Evolutionary conservation across 1,139 yeast species (phyloP).

Genomic region (Hansenula lynferdii): DNA sequence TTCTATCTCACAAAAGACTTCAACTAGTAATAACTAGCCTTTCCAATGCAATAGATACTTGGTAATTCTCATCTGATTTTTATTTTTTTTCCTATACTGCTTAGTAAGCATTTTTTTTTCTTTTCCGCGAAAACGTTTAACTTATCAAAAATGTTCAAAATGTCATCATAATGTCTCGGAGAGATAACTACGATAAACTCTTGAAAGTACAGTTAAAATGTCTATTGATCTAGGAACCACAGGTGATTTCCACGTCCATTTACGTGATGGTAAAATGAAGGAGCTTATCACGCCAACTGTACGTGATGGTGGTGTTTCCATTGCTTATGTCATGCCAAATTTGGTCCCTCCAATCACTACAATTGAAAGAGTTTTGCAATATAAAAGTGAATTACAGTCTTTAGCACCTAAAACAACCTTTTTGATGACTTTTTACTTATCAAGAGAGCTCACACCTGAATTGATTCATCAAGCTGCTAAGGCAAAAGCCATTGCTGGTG

Average conservation of each 20-base stretch:
- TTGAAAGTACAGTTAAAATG: not conserved
- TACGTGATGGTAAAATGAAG: conserved; percentile 93
- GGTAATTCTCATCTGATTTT: conserved; percentile 1
- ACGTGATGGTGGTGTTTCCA: conserved; percentile 82
- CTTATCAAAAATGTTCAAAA: not conserved
- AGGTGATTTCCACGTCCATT: conserved; percentile 95
- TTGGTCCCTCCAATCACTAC: conserved; percentile 88
- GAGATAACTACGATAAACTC: too few relatives aligned
- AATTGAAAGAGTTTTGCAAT: conserved; percentile 65
- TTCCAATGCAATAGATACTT: not conserved
- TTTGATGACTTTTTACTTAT: conserved; percentile 84
- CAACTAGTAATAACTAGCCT: too few relatives aligned
- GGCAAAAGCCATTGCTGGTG: conserved; percentile 68
- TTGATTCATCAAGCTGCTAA: conserved; percentile 76
- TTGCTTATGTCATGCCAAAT: conserved; percentile 96
- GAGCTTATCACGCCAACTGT: conserved; percentile 87
- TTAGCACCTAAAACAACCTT: conserved; percentile 82
- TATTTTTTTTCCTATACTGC: not conserved
- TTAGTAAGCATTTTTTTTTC: not conserved
- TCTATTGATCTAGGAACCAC: conserved; percentile 60
- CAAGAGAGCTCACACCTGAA: conserved; percentile 78
- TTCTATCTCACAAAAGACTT: not conserved
- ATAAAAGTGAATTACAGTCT: conserved; percentile 56
- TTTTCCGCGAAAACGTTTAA: not conserved
- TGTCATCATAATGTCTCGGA: not conserved